phyloP scores from a whole-genome alignment of 1,139 yeast genomes.

The Blastobotrys serpentis region DNA sequence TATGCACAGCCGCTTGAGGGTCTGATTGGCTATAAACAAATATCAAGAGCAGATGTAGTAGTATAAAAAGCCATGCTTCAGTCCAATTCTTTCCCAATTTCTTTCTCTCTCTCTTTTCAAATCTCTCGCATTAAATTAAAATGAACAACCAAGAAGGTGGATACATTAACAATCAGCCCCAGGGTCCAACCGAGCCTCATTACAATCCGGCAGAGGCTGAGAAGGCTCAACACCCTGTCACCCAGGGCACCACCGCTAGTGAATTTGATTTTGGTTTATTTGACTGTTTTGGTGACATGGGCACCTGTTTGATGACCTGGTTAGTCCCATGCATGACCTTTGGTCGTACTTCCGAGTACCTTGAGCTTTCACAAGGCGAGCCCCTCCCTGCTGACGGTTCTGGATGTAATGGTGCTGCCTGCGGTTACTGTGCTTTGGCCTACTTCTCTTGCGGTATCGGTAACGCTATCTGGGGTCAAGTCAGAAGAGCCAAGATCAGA shows the following conservation, averaged over 20 bases:
- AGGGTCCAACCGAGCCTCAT: slow-evolving; percentile 1
- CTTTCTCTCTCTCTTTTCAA: not conserved
- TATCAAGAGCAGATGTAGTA: no score
- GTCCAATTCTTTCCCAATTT: no score
- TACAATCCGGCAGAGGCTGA: not conserved
- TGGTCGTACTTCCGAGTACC: slow-evolving; percentile 9
- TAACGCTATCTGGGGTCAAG: not conserved
- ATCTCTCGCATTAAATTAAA: no score
- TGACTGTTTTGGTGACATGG: slow-evolving; percentile 9
- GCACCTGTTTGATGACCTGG: slow-evolving; percentile 3
- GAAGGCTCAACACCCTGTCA: not conserved
- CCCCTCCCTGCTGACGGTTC: slow-evolving; percentile 8
- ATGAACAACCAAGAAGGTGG: not conserved
- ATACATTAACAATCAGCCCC: not conserved
- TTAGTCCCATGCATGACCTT: slow-evolving; percentile 12
- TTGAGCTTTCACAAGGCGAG: slow-evolving; percentile 3
- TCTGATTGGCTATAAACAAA: not conserved
- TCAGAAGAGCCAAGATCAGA: slow-evolving; percentile 9
- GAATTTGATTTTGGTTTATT: not conserved
- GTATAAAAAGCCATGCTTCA: no score
- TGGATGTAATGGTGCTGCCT: slow-evolving; percentile 7
- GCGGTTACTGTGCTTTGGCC: not conserved
- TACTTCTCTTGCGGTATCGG: slow-evolving; percentile 9
- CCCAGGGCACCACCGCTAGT: not conserved
- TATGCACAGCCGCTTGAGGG: not conserved